Base-by-base conservation (phyloP, 805 yeast species). In the Myxozyma udenii region DNA sequence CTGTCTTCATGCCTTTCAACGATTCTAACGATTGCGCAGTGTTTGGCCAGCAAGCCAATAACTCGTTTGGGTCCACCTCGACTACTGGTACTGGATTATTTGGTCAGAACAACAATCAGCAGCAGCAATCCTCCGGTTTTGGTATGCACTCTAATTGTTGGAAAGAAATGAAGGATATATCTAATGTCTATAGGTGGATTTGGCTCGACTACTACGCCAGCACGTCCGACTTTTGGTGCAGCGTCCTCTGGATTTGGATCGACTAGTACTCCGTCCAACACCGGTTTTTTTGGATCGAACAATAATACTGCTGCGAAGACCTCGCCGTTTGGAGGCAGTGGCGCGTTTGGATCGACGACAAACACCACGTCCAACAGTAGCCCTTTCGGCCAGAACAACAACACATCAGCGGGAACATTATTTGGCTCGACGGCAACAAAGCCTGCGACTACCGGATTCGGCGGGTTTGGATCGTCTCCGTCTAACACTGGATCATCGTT, bases 71-170 rank as follows among this genome's bases (percentile, higher is more conserved):
- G 21, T 37, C 48, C 18, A 39, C 46, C 26, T 36, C 44, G 16
- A 24, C 44, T 18, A 19, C 42, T 7, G 36, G 33, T 22, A 39
- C 46, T 36, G 53, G 72, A 1, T 61, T 72, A 18, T 73, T 78
- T 68, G 80, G 80, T 30, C 61, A 71, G 47, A 58, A 68, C 24
- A 71, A 68, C 45, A 51, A 48, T 36, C 57, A 66, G 21, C 69
- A 68, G 45, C 49, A 48, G n/a, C 58, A 54, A 22, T 24, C 55
- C 5, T 42, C 58, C n/a, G 56, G 54, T 14, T 54, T 54, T 44
- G 45, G 58, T 53, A 39, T 21, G 58, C 35, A n/a, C n/a, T n/a
- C n/a, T n/a, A n/a, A n/a, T n/a, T n/a, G n/a, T n/a, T n/a, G n/a
- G n/a, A n/a, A n/a, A n/a, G n/a, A n/a, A n/a, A n/a, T n/a, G n/a